Evolutionary conservation across 2,329 filamentous ascomycete genomes (phyloP).

Genomic region (Venturia carpophila): DNA sequence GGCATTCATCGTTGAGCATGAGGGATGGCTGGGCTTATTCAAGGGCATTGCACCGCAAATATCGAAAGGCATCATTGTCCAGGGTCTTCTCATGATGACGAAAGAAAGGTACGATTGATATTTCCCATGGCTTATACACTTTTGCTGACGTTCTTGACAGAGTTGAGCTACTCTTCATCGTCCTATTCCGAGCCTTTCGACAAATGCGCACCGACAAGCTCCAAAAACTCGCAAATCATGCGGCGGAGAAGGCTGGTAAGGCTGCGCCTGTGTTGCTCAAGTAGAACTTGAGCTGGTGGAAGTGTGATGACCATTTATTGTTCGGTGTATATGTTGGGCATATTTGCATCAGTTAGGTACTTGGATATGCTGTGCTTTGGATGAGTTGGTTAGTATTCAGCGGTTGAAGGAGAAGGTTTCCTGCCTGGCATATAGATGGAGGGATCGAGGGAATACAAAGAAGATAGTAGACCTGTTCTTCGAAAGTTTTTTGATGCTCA

Average conservation of each 20-base stretch:
- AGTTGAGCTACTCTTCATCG: constrained; percentile 79
- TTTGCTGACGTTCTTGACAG: constrained; percentile 26
- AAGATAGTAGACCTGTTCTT: neutral
- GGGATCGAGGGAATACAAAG: neutral
- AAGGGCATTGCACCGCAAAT: constrained; percentile 96
- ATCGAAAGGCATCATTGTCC: constrained; percentile 83
- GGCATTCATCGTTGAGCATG: constrained; percentile 83
- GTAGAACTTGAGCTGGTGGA: neutral
- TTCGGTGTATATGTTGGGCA: constrained; percentile 8
- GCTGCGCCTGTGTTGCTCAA: constrained; percentile 16
- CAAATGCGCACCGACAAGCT: constrained; percentile 63
- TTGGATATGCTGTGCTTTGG: neutral
- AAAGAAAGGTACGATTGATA: constrained; percentile 68
- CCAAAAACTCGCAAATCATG: constrained; percentile 56
- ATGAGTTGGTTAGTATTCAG: neutral
- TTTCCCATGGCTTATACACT: neutral
- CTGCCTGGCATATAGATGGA: neutral
- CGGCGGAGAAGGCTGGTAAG: constrained; percentile 46
- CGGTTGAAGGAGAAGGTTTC: neutral
- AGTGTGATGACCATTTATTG: neutral
- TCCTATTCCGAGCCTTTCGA: constrained; percentile 75
- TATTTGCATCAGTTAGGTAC: neutral
- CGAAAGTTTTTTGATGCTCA: neutral
- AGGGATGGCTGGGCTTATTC: constrained; percentile 77
- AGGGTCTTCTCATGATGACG: constrained; percentile 97